Percentiles rank a stretch among this genome's conserved stretches.
These are phyloP conservation scores for Conticribra weissflogii DNA, from an alignment of 108 stramenopile genomes.

Conservation along the genomic window DNA sequence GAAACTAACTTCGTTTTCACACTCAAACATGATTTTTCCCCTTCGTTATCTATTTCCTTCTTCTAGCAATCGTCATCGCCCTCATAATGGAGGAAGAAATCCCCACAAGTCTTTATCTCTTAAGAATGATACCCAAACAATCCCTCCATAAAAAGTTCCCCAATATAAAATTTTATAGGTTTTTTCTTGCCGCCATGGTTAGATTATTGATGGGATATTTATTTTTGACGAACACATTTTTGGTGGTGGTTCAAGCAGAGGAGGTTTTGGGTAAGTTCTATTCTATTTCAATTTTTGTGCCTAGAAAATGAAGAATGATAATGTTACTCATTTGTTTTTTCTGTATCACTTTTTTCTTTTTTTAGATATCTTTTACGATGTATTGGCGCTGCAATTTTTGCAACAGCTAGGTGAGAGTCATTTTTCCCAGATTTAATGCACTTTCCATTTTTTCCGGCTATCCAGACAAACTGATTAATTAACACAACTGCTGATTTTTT, in stretches of 20 bases:
- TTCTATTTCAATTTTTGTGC: not conserved
- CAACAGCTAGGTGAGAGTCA: not conserved
- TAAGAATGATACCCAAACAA: not conserved
- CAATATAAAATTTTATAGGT: not conserved
- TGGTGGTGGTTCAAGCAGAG: not conserved
- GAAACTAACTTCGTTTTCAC: no score
- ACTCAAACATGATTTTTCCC: no score
- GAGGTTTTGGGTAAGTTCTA: not conserved
- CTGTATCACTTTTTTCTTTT: not conserved
- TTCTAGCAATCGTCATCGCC: no score
- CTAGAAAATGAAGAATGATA: not conserved
- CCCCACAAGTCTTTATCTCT: not conserved
- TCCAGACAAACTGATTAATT: no score
- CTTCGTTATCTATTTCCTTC: no score
- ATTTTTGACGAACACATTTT: not conserved
- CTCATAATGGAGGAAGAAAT: slow-evolving; percentile 2
- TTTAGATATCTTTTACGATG: slow-evolving; percentile 1
- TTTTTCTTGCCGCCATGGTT: not conserved
- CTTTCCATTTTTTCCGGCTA: not conserved
- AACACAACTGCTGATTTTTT: no score
- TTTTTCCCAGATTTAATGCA: not conserved
- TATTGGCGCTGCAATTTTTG: not conserved
- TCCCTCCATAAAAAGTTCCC: not conserved
- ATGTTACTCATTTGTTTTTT: not conserved
- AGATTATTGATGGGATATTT: not conserved